Evolutionary conservation across 2,329 filamentous ascomycete genomes (phyloP).

Genomic region (Neodidymelliopsis sp.): DNA sequence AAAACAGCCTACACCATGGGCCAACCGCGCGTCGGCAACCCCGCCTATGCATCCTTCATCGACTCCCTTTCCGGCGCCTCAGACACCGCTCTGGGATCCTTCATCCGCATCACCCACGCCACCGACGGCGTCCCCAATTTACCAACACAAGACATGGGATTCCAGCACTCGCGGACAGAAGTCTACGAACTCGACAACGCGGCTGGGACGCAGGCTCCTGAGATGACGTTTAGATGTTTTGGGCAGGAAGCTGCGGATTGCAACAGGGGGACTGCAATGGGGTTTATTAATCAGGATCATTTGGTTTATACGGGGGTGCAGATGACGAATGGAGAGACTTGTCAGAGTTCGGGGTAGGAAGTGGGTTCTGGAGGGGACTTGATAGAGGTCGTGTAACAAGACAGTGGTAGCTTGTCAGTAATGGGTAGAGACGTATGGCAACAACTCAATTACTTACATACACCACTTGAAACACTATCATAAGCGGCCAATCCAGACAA

Average conservation of each 20-base stretch:
- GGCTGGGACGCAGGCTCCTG: slow-evolving; percentile 13
- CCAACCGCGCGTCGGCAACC: slow-evolving; percentile 69
- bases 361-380: too few species aligned
- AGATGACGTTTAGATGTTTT: slow-evolving; percentile 23
- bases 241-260: slow-evolving; percentile 27
- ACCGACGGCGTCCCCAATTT: slow-evolving; percentile 72
- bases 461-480: too few species aligned
- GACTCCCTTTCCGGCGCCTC: slow-evolving; percentile 50
- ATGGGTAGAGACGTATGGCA: too few species aligned
- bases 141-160: slow-evolving; percentile 66
- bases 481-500: too few species aligned
- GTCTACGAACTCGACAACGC: slow-evolving; percentile 55
- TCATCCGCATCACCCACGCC: slow-evolving; percentile 71
- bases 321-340: slow-evolving; percentile 17
- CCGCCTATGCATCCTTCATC: slow-evolving; percentile 58
- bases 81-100: slow-evolving; percentile 56
- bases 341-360: too few species aligned
- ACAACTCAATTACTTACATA: too few species aligned
- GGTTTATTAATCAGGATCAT: slow-evolving; percentile 23
- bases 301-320: slow-evolving; percentile 19
- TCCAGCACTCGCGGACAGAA: slow-evolving; percentile 71
- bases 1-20: slow-evolving; percentile 50
- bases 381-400: too few species aligned
- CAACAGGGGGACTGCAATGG: slow-evolving; percentile 9
- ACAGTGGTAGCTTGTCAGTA: too few species aligned